phyloP scores from a whole-genome alignment of 73 alveolate genomes.

The Paramecium tetraurelia region DNA sequence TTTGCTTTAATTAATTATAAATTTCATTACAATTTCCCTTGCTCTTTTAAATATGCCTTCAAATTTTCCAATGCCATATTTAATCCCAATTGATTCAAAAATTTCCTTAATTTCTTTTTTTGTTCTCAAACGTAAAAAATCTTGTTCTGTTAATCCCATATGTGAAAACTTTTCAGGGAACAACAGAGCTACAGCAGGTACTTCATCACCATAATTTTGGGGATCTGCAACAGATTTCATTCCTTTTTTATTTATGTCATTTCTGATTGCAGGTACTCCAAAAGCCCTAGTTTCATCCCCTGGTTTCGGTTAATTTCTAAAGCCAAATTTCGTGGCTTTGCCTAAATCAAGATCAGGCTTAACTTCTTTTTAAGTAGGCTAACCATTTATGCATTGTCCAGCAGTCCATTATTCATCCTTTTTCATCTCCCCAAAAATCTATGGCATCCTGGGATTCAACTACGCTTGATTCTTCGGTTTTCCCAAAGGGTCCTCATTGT shows the following conservation, averaged over 20 bases:
- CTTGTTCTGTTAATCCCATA: conserved; percentile 53
- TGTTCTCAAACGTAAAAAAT: conserved; percentile 30
- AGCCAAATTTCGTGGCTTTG: conserved; percentile 54
- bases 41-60: conserved; percentile 64
- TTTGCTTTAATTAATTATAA: background rate
- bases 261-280: conserved; percentile 63
- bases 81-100: conserved; percentile 55
- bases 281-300: conserved; percentile 62
- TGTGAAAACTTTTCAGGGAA: conserved; percentile 54
- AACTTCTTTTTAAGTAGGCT: conserved; percentile 54
- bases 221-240: conserved; percentile 64
- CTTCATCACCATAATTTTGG: conserved; percentile 61
- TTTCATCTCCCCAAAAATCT: background rate
- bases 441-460: conserved; percentile 53
- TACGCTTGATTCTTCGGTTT: conserved; percentile 53
- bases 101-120: conserved; percentile 53
- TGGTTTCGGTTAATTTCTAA: conserved; percentile 43
- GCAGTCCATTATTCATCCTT: conserved; percentile 27
- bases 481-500: conserved; percentile 59
- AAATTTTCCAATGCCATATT: conserved; percentile 56
- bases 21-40: background rate
- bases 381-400: conserved; percentile 55
- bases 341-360: conserved; percentile 58
- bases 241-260: conserved; percentile 25
- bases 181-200: conserved; percentile 53